These are phyloP conservation scores for Hortiboletus campestris DNA, from an alignment of 768 basidiomycete genomes.

Conservation along the genomic window DNA sequence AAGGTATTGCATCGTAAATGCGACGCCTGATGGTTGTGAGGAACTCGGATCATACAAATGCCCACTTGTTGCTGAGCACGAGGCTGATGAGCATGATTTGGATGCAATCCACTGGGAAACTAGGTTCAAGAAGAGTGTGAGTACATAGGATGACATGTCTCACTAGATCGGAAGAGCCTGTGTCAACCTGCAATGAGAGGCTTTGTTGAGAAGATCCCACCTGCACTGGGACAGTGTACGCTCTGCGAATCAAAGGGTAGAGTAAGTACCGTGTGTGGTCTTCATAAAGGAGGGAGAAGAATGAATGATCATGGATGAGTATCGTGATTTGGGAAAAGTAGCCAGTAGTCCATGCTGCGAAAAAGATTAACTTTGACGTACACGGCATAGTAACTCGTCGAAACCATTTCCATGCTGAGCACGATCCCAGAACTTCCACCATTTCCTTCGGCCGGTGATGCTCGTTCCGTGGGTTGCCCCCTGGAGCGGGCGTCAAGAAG, in stretches of 20 bases:
- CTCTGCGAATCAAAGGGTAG: constrained; percentile 36
- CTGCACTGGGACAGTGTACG: constrained; percentile 60
- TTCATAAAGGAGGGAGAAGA: neutral
- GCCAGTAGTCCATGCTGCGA: neutral
- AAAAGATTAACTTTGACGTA: constrained; percentile 26
- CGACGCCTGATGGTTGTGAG: constrained; percentile 40
- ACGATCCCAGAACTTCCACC: constrained; percentile 57
- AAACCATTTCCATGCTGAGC: constrained; percentile 54
- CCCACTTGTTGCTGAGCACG: constrained; percentile 47
- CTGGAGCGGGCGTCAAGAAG: constrained; percentile 2
- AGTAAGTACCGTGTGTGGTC: neutral
- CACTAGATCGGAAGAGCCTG: constrained; percentile 80
- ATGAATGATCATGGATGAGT: neutral
- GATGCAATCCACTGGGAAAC: constrained; percentile 69
- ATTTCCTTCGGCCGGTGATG: constrained; percentile 36
- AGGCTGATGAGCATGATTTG: constrained; percentile 53
- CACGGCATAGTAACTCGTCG: constrained; percentile 55
- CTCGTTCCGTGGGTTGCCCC: constrained; percentile 11
- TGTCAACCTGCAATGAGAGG: constrained; percentile 71
- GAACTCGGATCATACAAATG: constrained; percentile 55
- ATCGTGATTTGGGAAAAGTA: neutral
- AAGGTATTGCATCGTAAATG: constrained; percentile 58
- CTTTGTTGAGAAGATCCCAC: constrained; percentile 51
- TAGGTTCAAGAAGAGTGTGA: neutral
- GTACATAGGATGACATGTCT: constrained; percentile 23